Percentiles rank a stretch among this genome's conserved stretches.
Evolutionary conservation across 352 stramenopile genomes (phyloP).

Genomic region (Globisporangium solare): DNA sequence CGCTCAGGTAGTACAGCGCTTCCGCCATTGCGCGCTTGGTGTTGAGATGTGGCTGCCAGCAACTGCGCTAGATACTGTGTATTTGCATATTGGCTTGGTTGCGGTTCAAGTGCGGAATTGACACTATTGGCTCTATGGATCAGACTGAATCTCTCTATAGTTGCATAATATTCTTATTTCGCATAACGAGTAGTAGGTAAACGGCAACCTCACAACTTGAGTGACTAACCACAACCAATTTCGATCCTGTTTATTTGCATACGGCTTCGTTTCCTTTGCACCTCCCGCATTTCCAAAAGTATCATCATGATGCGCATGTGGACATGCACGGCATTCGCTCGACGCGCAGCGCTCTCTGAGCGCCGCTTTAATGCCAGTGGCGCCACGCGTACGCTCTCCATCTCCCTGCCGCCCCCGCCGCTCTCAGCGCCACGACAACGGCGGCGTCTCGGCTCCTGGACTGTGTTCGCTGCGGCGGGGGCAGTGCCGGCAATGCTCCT

Average conservation of each 20-base stretch:
- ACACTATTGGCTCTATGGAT: background rate
- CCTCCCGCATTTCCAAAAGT: background rate
- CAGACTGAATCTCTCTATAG: background rate
- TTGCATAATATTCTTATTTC: background rate
- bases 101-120: too few relatives aligned
- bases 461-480: too few relatives aligned
- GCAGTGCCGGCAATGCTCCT: too few relatives aligned
- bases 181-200: background rate
- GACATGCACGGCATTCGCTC: background rate
- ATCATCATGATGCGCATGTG: background rate
- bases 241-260: too few relatives aligned
- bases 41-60: background rate
- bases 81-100: background rate
- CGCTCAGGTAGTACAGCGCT: conserved; percentile 42
- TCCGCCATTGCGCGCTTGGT: conserved; percentile 38
- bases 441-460: too few relatives aligned
- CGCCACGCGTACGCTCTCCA: background rate
- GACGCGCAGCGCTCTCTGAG: background rate
- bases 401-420: too few relatives aligned
- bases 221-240: too few relatives aligned
- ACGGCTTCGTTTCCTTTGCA: too few relatives aligned
- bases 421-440: too few relatives aligned
- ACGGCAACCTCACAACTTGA: too few relatives aligned
- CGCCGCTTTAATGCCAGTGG: too few relatives aligned
- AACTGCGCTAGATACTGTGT: background rate